Evolutionary conservation across 805 yeast species (phyloP), one percentile per base, ranked within the genome.

Genomic region (Metschnikowia continentalis): DNA sequence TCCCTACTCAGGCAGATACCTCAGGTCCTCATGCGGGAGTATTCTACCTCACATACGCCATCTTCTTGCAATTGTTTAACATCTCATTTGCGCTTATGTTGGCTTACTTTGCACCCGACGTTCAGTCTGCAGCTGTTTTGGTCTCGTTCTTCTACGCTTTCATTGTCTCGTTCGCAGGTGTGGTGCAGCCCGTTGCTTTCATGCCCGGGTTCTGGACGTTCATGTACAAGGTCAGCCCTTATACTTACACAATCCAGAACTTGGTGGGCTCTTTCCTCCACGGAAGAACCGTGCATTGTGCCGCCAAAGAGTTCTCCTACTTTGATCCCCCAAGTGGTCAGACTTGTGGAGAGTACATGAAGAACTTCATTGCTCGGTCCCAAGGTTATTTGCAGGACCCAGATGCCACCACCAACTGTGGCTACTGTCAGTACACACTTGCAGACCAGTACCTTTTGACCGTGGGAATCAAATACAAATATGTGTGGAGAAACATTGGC

Each of bases 111-210:
- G 72, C 87, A 13, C 87, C 86, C 17, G 82, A 85, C 63, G 76
- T 85, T 44, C 83, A 84, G 44, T 75, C 88, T 22, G 90, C 90
- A 14, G 79, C 81, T 44, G 82, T 83, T 48, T 66, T 85, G 42
- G 69, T 77, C 48, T 76, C 85, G 41, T 66, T 86, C 56, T 66
- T 80, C 54, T 77, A 81, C 64, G 71, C 84, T 35, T 78, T 86
- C 63, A 66, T 79, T 59, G 75, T 85, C 50, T 71, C 83, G 20
- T 86, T 87, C 71, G 35, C 54, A 8, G 59, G 59, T 77, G 87
- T 65, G 90, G 65, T 78, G 59, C 79, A 75, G 57, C 79, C 79
- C 32, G 63, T 55, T 37, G 55, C 62, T 30, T 66, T 66, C 54
- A 71, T 73, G 70, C 81, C 81, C 19, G 69, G 71, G 2, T 76